These are phyloP conservation scores for Paramyrothecium sp. DNA, from an alignment of 2,329 filamentous ascomycete species.

Conservation along the genomic window DNA sequence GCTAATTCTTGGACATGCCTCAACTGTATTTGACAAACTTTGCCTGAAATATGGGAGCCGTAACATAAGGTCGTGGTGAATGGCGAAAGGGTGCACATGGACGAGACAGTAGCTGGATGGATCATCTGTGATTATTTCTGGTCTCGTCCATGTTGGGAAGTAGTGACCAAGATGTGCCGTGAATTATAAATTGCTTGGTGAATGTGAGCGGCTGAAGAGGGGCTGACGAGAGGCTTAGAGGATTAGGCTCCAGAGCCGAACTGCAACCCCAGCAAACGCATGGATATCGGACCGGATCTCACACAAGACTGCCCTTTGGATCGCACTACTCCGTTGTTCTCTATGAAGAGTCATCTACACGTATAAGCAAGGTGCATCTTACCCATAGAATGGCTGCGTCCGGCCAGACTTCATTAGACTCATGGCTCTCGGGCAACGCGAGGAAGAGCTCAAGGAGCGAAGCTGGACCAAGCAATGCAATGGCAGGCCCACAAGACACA, in stretches of 20 bases:
- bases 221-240: neutral
- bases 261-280: neutral
- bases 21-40: no score
- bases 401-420: constrained; percentile 23
- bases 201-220: neutral
- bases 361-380: neutral
- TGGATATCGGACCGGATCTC: neutral
- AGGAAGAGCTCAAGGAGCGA: constrained; percentile 4
- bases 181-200: no score
- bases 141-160: no score
- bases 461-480: constrained; percentile 6
- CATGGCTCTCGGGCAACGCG: constrained; percentile 18
- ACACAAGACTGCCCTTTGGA: no score
- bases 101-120: no score
- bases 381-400: constrained; percentile 7
- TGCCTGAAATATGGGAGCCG: neutral
- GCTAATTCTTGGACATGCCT: no score
- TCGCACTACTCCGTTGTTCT: no score
- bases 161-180: no score
- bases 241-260: neutral
- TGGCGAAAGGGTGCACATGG: neutral
- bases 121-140: no score
- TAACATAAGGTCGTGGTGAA: neutral
- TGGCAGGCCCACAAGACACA: neutral
- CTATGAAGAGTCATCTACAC: no score